These are phyloP conservation scores for Suillus brevipes DNA, from an alignment of 768 basidiomycete species.

Conservation along the genomic window DNA sequence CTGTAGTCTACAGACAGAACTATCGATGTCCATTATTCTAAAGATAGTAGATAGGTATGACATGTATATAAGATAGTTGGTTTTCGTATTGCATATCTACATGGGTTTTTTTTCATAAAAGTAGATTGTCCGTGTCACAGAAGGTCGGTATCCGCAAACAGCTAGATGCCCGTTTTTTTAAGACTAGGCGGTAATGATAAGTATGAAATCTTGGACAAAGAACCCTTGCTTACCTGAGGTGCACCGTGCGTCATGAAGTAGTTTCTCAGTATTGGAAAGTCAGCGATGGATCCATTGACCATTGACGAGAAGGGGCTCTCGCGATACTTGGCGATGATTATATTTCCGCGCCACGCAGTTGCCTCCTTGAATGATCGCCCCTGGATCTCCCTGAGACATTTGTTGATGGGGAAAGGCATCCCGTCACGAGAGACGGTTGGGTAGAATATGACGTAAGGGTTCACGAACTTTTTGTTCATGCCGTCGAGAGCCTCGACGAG, in stretches of 20 bases:
- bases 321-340: constrained; percentile 71
- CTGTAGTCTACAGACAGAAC: constrained; percentile 27
- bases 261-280: constrained; percentile 81
- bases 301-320: constrained; percentile 49
- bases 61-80: constrained; percentile 19
- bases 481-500: constrained; percentile 74
- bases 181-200: constrained; percentile 3
- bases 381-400: constrained; percentile 73
- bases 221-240: constrained; percentile 40
- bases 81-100: background rate
- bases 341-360: constrained; percentile 76
- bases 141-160: background rate
- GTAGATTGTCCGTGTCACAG: background rate
- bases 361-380: constrained; percentile 59
- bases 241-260: constrained; percentile 69
- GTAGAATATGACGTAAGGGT: constrained; percentile 82
- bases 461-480: constrained; percentile 76
- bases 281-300: constrained; percentile 78
- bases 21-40: constrained; percentile 19
- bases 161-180: background rate
- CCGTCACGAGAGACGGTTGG: constrained; percentile 74
- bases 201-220: constrained; percentile 13
- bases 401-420: constrained; percentile 82
- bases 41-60: constrained; percentile 20
- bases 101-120: background rate